These are phyloP conservation scores for Fusarium falciforme DNA, from an alignment of 2,329 filamentous ascomycete species.

Conservation along the genomic window DNA sequence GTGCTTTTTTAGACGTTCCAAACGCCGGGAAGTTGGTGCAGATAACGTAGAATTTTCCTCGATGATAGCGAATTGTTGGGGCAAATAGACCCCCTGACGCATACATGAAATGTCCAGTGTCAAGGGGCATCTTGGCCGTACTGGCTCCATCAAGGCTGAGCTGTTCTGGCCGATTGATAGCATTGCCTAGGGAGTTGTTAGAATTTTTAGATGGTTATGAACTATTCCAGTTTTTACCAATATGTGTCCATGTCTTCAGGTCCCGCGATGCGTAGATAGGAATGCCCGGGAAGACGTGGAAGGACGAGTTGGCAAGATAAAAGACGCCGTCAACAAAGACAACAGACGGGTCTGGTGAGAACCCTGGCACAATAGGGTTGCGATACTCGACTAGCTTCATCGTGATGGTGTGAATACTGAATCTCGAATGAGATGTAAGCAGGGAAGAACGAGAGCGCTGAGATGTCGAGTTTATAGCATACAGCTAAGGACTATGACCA, in stretches of 20 bases:
- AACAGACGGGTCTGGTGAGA: conserved; percentile 26
- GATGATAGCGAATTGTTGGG: conserved; percentile 37
- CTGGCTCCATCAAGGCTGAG: conserved; percentile 14
- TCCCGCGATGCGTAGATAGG: conserved; percentile 25
- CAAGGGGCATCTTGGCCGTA: conserved; percentile 13
- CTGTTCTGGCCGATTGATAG: conserved; percentile 24
- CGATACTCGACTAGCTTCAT: conserved; percentile 1
- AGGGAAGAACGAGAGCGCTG: neutral
- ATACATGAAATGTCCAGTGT: conserved; percentile 25
- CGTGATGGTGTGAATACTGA: neutral
- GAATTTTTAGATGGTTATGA: neutral
- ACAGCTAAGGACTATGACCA: neutral
- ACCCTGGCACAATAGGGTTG: conserved; percentile 24
- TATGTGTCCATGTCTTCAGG: conserved; percentile 22
- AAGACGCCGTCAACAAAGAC: conserved; percentile 29
- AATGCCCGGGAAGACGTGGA: conserved; percentile 28
- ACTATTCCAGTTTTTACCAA: neutral
- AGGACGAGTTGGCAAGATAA: conserved; percentile 27
- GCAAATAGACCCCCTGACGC: conserved; percentile 37
- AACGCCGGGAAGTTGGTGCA: conserved; percentile 37
- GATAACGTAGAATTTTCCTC: conserved; percentile 42
- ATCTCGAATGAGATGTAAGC: neutral
- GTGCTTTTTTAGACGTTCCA: neutral
- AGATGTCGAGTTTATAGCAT: neutral
- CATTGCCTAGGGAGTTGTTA: conserved; percentile 18